Conservation (phyloP, 352 stramenopile genomes). For the Phytophthora podocarpi region DNA sequence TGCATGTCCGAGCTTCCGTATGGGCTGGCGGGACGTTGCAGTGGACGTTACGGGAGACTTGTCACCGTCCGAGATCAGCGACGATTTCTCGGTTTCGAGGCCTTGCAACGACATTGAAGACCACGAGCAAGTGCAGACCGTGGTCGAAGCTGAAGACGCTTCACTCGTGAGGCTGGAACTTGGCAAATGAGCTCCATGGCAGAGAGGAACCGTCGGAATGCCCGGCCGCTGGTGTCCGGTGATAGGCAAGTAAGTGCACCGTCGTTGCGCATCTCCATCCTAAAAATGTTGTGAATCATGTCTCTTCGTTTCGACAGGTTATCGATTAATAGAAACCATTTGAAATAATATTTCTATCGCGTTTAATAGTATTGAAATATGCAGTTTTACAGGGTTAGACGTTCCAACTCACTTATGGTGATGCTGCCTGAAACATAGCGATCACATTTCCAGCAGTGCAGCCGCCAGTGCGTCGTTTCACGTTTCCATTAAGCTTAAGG, state of each 20-base stretch:
- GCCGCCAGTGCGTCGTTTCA: no score
- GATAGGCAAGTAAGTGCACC: slow-evolving; percentile 16
- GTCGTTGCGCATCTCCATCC: no score
- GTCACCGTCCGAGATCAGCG: slow-evolving; percentile 11
- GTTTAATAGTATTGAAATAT: not conserved
- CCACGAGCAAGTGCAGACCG: not conserved
- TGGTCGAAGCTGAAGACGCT: not conserved
- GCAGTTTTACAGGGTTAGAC: no score
- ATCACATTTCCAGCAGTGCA: slow-evolving; percentile 4
- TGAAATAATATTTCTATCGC: not conserved
- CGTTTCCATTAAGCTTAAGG: no score
- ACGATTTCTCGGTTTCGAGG: slow-evolving; percentile 21
- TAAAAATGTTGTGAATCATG: no score
- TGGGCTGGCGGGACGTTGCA: not conserved
- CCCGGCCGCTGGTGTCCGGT: slow-evolving; percentile 8
- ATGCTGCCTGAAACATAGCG: slow-evolving; percentile 7
- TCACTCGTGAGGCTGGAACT: slow-evolving; percentile 20
- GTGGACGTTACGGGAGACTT: slow-evolving; percentile 3
- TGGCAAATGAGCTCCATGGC: slow-evolving; percentile 35
- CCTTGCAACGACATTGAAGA: slow-evolving; percentile 28
- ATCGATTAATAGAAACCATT: not conserved
- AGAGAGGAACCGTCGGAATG: slow-evolving; percentile 27
- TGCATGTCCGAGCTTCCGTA: slow-evolving; percentile 5
- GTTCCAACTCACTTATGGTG: no score
- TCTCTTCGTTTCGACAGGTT: slow-evolving; percentile 2